A percentile compares a stretch with the other conserved stretches of the same genome.
Evolutionary conservation across 495 filamentous ascomycete genomes (phyloP).

Genomic region (Geoglossum glabrum): DNA sequence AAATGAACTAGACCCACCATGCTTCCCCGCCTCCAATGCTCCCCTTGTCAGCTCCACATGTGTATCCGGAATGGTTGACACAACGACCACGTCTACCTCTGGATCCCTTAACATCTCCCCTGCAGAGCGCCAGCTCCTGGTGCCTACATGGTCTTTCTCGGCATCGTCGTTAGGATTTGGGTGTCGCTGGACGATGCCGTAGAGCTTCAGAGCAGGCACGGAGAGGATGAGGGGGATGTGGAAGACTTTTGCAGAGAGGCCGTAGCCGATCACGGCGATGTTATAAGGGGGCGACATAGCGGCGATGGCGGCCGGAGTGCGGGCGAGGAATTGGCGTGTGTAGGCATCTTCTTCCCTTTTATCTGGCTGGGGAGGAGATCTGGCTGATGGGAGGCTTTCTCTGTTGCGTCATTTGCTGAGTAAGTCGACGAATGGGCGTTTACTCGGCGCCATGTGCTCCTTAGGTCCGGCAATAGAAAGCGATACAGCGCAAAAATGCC

Average conservation of each 20-base stretch:
- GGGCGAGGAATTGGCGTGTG: background rate
- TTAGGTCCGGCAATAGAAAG: no score
- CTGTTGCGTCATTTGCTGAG: no score
- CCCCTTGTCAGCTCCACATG: slow-evolving; percentile 47
- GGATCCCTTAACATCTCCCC: slow-evolving; percentile 38
- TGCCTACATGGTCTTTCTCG: slow-evolving; percentile 35
- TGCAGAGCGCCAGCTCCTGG: slow-evolving; percentile 43
- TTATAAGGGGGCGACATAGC: slow-evolving; percentile 31
- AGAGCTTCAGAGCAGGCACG: slow-evolving; percentile 43
- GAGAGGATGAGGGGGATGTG: slow-evolving; percentile 69
- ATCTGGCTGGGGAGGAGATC: no score
- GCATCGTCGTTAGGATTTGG: slow-evolving; percentile 43
- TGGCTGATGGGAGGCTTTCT: no score
- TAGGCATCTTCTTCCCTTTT: no score
- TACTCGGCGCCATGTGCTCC: no score
- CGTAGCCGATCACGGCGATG: slow-evolving; percentile 42
- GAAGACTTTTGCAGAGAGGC: slow-evolving; percentile 72
- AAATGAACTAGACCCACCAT: slow-evolving; percentile 31
- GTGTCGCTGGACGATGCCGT: slow-evolving; percentile 64
- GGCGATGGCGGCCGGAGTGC: background rate
- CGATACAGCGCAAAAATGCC: no score
- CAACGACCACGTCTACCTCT: slow-evolving; percentile 46
- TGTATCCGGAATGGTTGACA: slow-evolving; percentile 56
- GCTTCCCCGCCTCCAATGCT: slow-evolving; percentile 54
- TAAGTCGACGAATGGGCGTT: no score